Conservation (phyloP, 306 rosid genomes). For the Trifolium subterraneum region DNA sequence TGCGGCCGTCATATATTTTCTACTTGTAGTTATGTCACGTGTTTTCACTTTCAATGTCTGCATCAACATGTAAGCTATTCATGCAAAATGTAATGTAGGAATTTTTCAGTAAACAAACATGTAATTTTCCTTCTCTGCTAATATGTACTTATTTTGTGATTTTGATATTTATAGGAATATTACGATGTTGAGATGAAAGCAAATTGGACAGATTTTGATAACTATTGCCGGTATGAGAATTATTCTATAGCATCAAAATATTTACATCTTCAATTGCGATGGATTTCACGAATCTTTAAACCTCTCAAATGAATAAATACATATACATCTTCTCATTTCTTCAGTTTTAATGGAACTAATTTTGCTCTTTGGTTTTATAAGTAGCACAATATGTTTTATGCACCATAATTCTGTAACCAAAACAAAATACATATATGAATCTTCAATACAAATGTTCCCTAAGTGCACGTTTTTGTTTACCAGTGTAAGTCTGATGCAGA, state of each 20-base stretch:
- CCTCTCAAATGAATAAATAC: constrained; percentile 6
- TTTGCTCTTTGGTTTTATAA: constrained; percentile 20
- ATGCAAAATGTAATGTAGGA: constrained; percentile 3
- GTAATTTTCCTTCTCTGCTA: not conserved
- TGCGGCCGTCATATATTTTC: not conserved
- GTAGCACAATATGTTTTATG: constrained; percentile 21
- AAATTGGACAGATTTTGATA: constrained; percentile 70
- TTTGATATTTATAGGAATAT: constrained; percentile 58
- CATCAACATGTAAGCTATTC: not conserved
- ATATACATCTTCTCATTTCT: constrained; percentile 2
- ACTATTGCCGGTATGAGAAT: constrained; percentile 71
- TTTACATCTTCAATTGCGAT: not conserved
- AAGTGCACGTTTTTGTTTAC: constrained; percentile 5
- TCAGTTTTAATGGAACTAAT: constrained; percentile 22
- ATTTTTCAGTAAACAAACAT: constrained; percentile 15
- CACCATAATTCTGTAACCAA: not conserved
- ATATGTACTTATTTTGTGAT: constrained; percentile 26
- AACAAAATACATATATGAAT: not conserved
- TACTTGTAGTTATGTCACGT: not conserved
- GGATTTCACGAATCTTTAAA: constrained; percentile 20
- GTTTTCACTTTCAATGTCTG: constrained; percentile 9
- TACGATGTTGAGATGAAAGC: constrained; percentile 66
- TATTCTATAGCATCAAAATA: constrained; percentile 8
- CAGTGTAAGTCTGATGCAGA: constrained; percentile 9
- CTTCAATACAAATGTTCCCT: not conserved